A percentile compares a stretch with the other conserved stretches of the same genome.
phyloP scores from a whole-genome alignment of 306 rosid species.

The Malus fusca region DNA sequence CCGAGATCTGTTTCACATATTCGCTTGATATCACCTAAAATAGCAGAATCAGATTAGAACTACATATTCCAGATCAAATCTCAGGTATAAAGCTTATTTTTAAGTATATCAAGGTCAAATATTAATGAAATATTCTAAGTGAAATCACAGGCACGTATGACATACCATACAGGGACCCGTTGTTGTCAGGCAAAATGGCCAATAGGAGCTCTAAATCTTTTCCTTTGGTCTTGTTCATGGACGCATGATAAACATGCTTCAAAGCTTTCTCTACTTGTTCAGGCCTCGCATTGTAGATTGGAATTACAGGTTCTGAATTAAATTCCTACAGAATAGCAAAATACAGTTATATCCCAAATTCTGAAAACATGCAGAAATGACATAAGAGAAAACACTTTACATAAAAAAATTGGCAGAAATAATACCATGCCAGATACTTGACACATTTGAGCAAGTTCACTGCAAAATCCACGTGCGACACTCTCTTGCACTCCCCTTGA shows the following conservation, averaged over 20 bases:
- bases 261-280: conserved; percentile 85
- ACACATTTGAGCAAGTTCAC: conserved; percentile 92
- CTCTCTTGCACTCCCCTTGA: conserved; percentile 85
- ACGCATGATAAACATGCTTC: conserved; percentile 79
- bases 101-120: not conserved
- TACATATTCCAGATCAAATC: not conserved
- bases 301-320: conserved; percentile 71
- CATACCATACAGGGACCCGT: conserved; percentile 83
- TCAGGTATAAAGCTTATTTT: not conserved
- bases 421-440: conserved; percentile 98
- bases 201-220: conserved; percentile 78
- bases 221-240: conserved; percentile 74
- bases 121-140: not conserved
- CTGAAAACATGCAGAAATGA: not conserved
- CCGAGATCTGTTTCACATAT: conserved; percentile 95
- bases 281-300: conserved; percentile 80
- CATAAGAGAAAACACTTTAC: not conserved
- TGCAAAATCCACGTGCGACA: conserved; percentile 77
- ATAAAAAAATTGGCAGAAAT: not conserved
- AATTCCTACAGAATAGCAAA: conserved; percentile 47
- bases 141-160: not conserved
- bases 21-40: conserved; percentile 85
- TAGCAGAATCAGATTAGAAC: conserved; percentile 6
- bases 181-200: conserved; percentile 86
- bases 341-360: not conserved